Evolutionary conservation across 2,329 filamentous ascomycete species (phyloP).

Genomic region (Colletotrichum sp.): DNA sequence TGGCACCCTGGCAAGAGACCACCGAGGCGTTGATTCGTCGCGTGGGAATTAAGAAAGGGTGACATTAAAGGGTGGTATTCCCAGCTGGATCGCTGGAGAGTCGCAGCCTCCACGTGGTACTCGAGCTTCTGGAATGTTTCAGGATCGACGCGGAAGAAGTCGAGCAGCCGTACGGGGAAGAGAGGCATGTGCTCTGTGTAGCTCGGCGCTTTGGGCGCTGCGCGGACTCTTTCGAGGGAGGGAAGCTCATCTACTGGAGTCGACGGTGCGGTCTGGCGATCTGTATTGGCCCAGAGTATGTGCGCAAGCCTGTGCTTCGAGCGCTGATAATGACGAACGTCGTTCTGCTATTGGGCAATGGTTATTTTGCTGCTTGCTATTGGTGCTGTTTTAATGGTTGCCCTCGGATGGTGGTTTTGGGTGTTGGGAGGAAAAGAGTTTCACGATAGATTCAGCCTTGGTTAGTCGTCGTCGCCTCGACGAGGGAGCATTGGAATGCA

Average conservation of each 20-base stretch:
- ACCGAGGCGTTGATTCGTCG: background rate
- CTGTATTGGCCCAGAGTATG: background rate
- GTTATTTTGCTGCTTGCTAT: background rate
- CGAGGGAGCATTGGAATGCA: background rate
- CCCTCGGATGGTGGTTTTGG: background rate
- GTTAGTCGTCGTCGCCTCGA: background rate
- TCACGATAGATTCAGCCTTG: conserved; percentile 5
- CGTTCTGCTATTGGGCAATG: background rate
- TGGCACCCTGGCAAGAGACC: background rate
- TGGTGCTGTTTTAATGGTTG: background rate
- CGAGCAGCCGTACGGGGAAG: background rate
- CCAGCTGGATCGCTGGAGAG: background rate
- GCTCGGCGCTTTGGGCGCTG: conserved; percentile 15
- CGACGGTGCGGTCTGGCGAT: background rate
- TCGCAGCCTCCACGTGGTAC: background rate
- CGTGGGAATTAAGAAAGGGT: background rate
- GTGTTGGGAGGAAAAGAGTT: background rate
- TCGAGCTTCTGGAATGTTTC: conserved; percentile 16
- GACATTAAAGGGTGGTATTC: background rate
- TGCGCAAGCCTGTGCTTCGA: background rate
- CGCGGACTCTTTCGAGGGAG: background rate
- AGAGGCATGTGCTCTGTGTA: background rate
- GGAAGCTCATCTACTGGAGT: background rate
- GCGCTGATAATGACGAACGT: background rate
- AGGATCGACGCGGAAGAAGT: background rate